phyloP scores from a whole-genome alignment of 345 rosid genomes.

The Eucalyptus polyanthemos region DNA sequence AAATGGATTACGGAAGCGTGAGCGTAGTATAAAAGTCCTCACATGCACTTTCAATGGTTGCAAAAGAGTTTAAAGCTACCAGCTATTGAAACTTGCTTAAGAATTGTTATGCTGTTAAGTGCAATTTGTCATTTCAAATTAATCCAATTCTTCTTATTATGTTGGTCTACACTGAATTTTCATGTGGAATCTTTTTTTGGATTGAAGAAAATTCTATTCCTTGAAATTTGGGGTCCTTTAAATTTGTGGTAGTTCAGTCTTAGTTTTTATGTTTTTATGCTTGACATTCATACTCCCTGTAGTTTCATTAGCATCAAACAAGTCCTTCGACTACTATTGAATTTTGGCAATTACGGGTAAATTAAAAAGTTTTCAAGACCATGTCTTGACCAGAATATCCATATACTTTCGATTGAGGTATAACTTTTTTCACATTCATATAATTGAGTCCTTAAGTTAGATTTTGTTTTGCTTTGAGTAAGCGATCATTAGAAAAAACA shows the following conservation, averaged over 20 bases:
- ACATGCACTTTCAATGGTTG: background rate
- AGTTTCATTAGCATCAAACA: background rate
- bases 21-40: background rate
- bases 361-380: background rate
- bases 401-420: too few species aligned
- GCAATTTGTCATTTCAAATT: background rate
- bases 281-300: background rate
- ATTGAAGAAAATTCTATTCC: too few species aligned
- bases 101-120: background rate
- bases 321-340: background rate
- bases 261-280: background rate
- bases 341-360: background rate
- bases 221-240: too few species aligned
- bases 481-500: too few species aligned
- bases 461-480: too few species aligned
- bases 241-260: too few species aligned
- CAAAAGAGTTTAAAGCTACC: background rate
- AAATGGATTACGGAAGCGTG: background rate
- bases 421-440: too few species aligned
- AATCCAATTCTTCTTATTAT: background rate
- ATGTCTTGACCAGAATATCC: too few species aligned
- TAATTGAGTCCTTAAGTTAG: too few species aligned
- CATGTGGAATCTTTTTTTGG: too few species aligned
- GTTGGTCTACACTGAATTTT: background rate
- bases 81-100: background rate